Percentiles rank a stretch among this genome's conserved stretches.
phyloP scores from a whole-genome alignment of 73 alveolate genomes.

The Paramecium biaurelia region DNA sequence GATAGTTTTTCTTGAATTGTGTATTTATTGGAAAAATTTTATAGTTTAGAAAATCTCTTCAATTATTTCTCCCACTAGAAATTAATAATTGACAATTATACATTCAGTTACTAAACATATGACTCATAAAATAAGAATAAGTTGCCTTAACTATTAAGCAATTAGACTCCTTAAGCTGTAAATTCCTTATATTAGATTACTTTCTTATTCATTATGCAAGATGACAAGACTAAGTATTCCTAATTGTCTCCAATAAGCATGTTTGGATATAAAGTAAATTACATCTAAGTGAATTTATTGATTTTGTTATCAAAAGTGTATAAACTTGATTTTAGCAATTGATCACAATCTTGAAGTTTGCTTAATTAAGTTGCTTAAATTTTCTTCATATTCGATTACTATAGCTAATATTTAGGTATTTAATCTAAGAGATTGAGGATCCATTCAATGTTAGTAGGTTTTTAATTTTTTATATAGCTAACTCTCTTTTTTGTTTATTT shows the following conservation, averaged over 20 bases:
- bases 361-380: not conserved
- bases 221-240: not conserved
- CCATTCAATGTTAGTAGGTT: conserved; percentile 40
- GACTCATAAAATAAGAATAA: conserved; percentile 34
- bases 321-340: not conserved
- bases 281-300: not conserved
- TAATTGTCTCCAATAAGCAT: not conserved
- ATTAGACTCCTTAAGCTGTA: conserved; percentile 6
- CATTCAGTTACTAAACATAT: conserved; percentile 21
- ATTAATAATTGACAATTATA: not conserved
- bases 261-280: conserved; percentile 16
- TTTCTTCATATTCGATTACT: not conserved
- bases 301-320: conserved; percentile 11
- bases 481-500: conserved; percentile 27
- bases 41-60: conserved; percentile 19
- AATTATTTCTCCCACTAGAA: conserved; percentile 44
- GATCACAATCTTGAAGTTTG: conserved; percentile 20
- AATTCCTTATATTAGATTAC: conserved; percentile 22
- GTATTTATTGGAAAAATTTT: conserved; percentile 14
- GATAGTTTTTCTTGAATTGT: conserved; percentile 33
- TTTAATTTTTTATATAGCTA: not conserved
- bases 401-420: conserved; percentile 3
- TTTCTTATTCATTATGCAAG: not conserved
- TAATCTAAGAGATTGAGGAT: conserved; percentile 36
- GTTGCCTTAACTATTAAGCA: not conserved